Evolutionary conservation across 176 grass and related monocot species (phyloP), one percentile per base, ranked within the genome.

Genomic region (Dendrocalamus sinicus): DNA sequence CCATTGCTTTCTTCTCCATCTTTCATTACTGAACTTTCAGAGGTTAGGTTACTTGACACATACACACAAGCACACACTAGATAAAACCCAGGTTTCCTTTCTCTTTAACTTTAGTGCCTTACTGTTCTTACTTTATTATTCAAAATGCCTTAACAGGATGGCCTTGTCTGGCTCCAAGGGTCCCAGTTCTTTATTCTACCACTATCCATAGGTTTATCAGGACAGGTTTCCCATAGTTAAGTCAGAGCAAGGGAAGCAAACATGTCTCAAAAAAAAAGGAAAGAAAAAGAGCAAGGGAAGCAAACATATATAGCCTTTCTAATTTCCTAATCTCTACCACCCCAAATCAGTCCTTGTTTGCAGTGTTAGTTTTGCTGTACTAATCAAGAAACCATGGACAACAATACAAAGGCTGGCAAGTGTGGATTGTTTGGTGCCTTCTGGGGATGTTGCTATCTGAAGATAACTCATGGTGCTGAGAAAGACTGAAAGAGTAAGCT

Each of bases 361-460:
- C 30, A 15, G 47, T 75, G 64, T 66, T 84, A 39, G 73, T 24
- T 80, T 88, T 20, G 81, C 37, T 87, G 79, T 72, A 72, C 6
- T 26, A 70, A 87, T 88, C 81, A 89, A 76, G 47, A 53, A 70
- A 47, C 46, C 55, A 59, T 61, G 74, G 75, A 54, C 48, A 48
- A 67, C 51, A 57, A 83, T 50, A 47, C 16, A 68, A 78, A 77
- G 79, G 75, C 55, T 70, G 88, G 84, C 79, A 84, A 74, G 13
- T 73, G 77, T 73, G 62, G 70, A 65, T 58, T 71, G 62, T 47
- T 77, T 91, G 80, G 71, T 89, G 61, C 47, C 79, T 84, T 86
- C 67, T 67, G 77, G 86, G 60, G 79, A 44, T 26, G 75, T 83
- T 67, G 75, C 66, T 74, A 19, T 84, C 67, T 78, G 67, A 80